Evolutionary conservation across 768 basidiomycete genomes (phyloP).

Genomic region (Phaeotremella skinneri): DNA sequence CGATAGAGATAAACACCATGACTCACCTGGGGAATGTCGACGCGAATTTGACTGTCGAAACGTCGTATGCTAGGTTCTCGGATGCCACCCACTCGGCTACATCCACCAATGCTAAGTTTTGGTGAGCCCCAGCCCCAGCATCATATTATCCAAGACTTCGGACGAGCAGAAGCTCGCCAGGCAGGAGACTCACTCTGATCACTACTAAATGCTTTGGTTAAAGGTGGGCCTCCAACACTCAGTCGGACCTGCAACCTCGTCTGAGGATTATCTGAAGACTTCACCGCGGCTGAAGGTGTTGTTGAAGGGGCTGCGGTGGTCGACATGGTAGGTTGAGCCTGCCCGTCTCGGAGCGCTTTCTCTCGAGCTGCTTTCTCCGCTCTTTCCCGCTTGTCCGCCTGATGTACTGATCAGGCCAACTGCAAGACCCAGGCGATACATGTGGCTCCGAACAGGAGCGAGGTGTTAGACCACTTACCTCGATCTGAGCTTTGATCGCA

Average conservation of each 20-base stretch:
- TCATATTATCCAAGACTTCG: constrained; percentile 11
- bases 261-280: constrained; percentile 75
- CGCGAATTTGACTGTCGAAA: constrained; percentile 73
- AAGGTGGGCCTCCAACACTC: constrained; percentile 73
- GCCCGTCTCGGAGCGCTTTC: constrained; percentile 85
- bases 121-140: background rate
- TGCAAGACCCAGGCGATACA: background rate
- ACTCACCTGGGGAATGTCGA: constrained; percentile 80
- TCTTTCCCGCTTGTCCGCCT: constrained; percentile 79
- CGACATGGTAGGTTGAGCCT: constrained; percentile 52
- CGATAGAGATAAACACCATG: constrained; percentile 6
- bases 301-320: constrained; percentile 54
- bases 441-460: background rate
- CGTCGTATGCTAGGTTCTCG: constrained; percentile 66
- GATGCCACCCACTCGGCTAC: constrained; percentile 84
- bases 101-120: constrained; percentile 65
- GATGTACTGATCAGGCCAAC: constrained; percentile 5
- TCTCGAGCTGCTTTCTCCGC: constrained; percentile 85
- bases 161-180: constrained; percentile 21
- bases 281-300: constrained; percentile 50
- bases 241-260: constrained; percentile 84
- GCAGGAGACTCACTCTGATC: constrained; percentile 37
- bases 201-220: constrained; percentile 57
- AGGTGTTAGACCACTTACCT: constrained; percentile 48
- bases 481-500: constrained; percentile 88